Evolutionary conservation across 208 protist genomes (phyloP).

Genomic region (Wallacemonas sp.): DNA sequence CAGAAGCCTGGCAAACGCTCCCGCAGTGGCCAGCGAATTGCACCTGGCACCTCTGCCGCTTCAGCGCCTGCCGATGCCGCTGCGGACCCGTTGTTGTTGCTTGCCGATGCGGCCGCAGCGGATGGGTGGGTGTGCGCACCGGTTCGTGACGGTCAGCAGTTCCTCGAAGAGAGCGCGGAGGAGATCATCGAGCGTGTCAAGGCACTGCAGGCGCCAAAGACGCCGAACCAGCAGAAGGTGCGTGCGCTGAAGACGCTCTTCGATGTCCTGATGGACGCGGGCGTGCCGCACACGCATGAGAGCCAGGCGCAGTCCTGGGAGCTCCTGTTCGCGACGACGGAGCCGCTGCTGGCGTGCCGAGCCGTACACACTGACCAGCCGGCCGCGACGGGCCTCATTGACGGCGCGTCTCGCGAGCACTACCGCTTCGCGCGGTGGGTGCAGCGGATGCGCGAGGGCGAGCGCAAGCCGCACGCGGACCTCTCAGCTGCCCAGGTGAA

Average conservation of each 20-base stretch:
- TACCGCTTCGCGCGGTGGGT: conserved; percentile 84
- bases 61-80: not conserved
- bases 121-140: conserved; percentile 9
- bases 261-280: conserved; percentile 61
- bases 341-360: conserved; percentile 58
- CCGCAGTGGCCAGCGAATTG: not conserved
- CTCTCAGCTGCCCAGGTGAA: conserved; percentile 83
- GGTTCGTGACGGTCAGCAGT: conserved; percentile 38
- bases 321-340: conserved; percentile 65
- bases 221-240: conserved; percentile 78
- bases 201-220: conserved; percentile 78
- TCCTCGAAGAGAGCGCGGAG: conserved; percentile 44
- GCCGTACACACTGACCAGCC: conserved; percentile 34
- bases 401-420: conserved; percentile 46
- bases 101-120: not conserved
- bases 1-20: conserved; percentile 15
- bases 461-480: conserved; percentile 79
- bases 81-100: conserved; percentile 2
- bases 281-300: conserved; percentile 80
- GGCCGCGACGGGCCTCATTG: conserved; percentile 14
- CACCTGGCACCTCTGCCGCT: not conserved
- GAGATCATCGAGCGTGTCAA: conserved; percentile 79
- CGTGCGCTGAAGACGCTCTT: conserved; percentile 90
- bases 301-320: conserved; percentile 62
- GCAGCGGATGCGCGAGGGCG: conserved; percentile 83